phyloP scores from a whole-genome alignment of 345 rosid species.

The Laguncularia racemosa region DNA sequence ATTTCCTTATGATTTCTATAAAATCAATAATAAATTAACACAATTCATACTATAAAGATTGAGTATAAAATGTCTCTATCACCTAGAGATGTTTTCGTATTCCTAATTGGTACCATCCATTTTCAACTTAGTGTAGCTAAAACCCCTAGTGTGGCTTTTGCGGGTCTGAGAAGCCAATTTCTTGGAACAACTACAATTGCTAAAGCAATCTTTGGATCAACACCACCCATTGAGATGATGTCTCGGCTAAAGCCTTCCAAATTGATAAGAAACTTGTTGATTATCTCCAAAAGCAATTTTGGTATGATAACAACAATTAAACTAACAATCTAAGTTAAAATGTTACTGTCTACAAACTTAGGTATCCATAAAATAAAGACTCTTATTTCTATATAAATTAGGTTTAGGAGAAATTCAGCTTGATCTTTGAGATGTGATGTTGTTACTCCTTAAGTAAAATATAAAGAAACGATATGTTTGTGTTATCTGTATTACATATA shows the following conservation, averaged over 20 bases:
- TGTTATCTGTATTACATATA: too few species aligned
- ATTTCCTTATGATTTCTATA: too few species aligned
- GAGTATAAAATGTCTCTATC: too few species aligned
- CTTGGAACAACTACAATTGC: background rate
- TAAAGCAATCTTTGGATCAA: background rate
- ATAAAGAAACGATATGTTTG: too few species aligned
- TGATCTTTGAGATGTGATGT: too few species aligned
- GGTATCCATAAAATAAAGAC: background rate
- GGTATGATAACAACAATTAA: background rate
- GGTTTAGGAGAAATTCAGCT: too few species aligned
- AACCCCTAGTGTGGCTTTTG: background rate
- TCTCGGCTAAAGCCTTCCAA: background rate
- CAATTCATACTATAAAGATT: too few species aligned
- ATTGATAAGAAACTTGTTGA: background rate
- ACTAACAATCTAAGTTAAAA: background rate
- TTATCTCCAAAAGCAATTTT: background rate
- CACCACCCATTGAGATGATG: background rate
- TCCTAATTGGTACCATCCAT: background rate
- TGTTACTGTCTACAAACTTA: background rate
- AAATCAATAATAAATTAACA: too few species aligned
- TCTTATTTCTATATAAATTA: too few species aligned
- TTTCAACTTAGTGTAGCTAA: background rate
- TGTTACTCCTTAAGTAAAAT: too few species aligned
- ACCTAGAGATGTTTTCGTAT: too few species aligned
- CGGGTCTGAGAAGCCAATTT: background rate